Evolutionary conservation across 495 filamentous ascomycete species (phyloP).

Genomic region (Thermothielavioides terrestris): DNA sequence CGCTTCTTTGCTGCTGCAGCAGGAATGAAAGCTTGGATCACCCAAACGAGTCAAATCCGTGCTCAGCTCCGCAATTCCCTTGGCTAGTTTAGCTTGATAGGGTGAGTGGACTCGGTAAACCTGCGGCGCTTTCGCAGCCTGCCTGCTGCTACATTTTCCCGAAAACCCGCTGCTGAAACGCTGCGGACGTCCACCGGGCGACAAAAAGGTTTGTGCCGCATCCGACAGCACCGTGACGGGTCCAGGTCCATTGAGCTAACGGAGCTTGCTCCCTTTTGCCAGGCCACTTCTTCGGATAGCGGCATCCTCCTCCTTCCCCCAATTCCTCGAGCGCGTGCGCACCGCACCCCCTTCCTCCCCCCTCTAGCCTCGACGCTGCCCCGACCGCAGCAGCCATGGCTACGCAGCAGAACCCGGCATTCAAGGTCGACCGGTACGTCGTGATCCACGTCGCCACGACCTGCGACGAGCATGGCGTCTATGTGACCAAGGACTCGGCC

Average conservation of each 20-base stretch:
- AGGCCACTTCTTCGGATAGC: constrained; percentile 11
- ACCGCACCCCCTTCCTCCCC: too few species aligned
- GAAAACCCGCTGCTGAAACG: constrained; percentile 16
- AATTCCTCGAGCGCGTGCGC: constrained; percentile 1
- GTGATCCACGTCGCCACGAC: constrained; percentile 98
- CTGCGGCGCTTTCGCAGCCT: constrained; percentile 6
- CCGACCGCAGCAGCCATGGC: constrained; percentile 29
- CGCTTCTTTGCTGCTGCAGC: constrained; percentile 1
- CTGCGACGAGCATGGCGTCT: constrained; percentile 97
- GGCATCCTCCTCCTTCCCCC: not conserved
- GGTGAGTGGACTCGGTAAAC: constrained; percentile 14
- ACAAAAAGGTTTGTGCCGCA: constrained; percentile 6
- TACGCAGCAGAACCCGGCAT: constrained; percentile 35
- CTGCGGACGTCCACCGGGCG: constrained; percentile 10
- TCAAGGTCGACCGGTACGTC: constrained; percentile 85
- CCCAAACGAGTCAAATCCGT: constrained; percentile 8
- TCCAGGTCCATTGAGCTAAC: constrained; percentile 4
- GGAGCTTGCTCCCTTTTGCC: not conserved
- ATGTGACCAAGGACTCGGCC: constrained; percentile 97
- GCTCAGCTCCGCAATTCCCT: constrained; percentile 16
- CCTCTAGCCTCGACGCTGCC: constrained; percentile 8
- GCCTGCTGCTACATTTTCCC: constrained; percentile 17
- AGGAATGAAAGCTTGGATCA: constrained; percentile 9
- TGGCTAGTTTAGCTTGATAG: not conserved
- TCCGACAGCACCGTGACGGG: not conserved